phyloP scores from a whole-genome alignment of 2,329 filamentous ascomycete genomes.

The Monascus ruber region DNA sequence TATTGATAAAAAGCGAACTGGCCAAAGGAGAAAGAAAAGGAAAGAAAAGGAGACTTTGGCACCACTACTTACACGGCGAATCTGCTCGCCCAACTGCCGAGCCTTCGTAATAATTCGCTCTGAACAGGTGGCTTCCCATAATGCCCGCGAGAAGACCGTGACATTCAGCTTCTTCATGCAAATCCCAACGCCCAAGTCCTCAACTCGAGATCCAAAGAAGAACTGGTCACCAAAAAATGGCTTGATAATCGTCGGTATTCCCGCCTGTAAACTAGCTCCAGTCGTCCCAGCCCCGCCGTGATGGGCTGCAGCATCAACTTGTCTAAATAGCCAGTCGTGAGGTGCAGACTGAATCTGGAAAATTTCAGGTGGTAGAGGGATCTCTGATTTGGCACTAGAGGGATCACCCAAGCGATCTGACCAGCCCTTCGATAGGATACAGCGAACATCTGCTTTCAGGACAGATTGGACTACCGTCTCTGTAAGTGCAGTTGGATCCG shows the following conservation, averaged over 20 bases:
- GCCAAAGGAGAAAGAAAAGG: not conserved
- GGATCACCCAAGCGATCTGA: conserved; percentile 66
- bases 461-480: conserved; percentile 90
- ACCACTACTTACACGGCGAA: conserved; percentile 57
- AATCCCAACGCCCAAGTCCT: conserved; percentile 86
- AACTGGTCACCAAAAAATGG: conserved; percentile 98
- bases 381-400: conserved; percentile 48
- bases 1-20: conserved; percentile 4
- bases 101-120: conserved; percentile 88
- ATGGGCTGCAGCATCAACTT: conserved; percentile 88
- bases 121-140: conserved; percentile 86
- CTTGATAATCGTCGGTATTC: conserved; percentile 85
- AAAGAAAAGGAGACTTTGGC: not conserved
- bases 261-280: conserved; percentile 79
- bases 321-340: conserved; percentile 91
- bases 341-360: conserved; percentile 81
- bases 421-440: conserved; percentile 94
- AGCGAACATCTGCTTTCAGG: conserved; percentile 79
- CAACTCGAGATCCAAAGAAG: conserved; percentile 83
- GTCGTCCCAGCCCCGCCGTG: conserved; percentile 94
- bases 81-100: conserved; percentile 67
- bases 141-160: conserved; percentile 68
- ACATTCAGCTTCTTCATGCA: conserved; percentile 82
- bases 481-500: conserved; percentile 77
- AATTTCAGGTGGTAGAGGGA: conserved; percentile 67